A percentile compares a stretch with the other conserved stretches of the same genome.
Evolutionary conservation across 768 basidiomycete genomes (phyloP).

Genomic region (Rhodocollybia butyracea): DNA sequence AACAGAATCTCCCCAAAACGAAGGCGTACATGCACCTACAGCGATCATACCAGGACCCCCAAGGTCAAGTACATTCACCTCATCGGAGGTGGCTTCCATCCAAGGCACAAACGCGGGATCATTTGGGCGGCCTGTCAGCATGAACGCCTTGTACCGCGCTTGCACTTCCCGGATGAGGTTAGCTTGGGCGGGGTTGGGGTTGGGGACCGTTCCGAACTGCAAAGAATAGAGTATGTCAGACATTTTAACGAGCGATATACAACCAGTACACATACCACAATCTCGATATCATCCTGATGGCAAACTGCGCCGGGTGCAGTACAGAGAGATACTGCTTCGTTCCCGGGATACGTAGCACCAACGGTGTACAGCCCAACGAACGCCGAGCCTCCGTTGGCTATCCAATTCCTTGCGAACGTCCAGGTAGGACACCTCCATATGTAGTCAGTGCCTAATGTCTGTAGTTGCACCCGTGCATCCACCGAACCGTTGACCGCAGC

Average conservation of each 20-base stretch:
- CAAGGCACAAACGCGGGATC: conserved; percentile 46
- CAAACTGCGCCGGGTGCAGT: conserved; percentile 56
- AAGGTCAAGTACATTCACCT: conserved; percentile 57
- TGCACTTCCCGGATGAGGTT: conserved; percentile 66
- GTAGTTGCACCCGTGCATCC: conserved; percentile 57
- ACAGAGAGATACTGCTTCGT: conserved; percentile 55
- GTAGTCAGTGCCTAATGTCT: conserved; percentile 63
- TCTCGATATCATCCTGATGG: conserved; percentile 81
- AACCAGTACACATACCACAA: conserved; percentile 51
- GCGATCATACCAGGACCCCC: conserved; percentile 53
- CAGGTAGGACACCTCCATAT: conserved; percentile 69
- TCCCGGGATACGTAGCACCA: conserved; percentile 72
- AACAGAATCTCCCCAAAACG: conserved; percentile 65
- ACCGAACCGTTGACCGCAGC: conserved; percentile 20
- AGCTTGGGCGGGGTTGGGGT: conserved; percentile 52
- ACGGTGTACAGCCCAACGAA: conserved; percentile 63
- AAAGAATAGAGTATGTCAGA: conserved; percentile 2
- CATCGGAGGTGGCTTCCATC: conserved; percentile 46
- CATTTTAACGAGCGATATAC: not conserved
- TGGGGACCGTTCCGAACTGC: conserved; percentile 55
- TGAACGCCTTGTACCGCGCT: conserved; percentile 64
- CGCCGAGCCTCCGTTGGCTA: conserved; percentile 57
- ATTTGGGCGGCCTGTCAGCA: conserved; percentile 62
- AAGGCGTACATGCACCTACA: conserved; percentile 57
- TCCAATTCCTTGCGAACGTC: conserved; percentile 71